These are phyloP conservation scores for Gastrodia elata DNA, from an alignment of 106 monocot genomes.

Conservation along the genomic window DNA sequence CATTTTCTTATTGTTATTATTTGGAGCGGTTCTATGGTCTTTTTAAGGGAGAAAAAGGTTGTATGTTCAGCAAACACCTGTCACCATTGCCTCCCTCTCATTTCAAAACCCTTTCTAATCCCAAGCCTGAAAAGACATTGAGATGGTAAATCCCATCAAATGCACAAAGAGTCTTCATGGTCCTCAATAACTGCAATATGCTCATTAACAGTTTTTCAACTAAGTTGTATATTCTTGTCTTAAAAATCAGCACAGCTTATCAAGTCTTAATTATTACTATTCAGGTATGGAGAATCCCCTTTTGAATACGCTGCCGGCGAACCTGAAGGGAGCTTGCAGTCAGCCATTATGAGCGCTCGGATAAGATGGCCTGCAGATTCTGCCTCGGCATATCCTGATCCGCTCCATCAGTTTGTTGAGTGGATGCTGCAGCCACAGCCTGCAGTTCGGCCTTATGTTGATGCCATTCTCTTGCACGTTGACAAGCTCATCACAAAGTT, in stretches of 20 bases:
- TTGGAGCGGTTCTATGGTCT: too few species aligned
- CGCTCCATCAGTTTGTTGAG: constrained; percentile 61
- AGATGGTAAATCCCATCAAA: too few species aligned
- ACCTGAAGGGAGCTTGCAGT: constrained; percentile 75
- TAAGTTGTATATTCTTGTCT: too few species aligned
- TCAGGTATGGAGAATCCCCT: constrained; percentile 82
- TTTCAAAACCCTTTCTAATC: too few species aligned
- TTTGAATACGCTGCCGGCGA: constrained; percentile 85
- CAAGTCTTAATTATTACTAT: not conserved
- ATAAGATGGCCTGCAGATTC: constrained; percentile 69
- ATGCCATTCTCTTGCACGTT: constrained; percentile 77
- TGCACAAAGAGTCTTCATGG: too few species aligned
- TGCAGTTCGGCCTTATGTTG: constrained; percentile 65
- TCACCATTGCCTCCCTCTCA: too few species aligned
- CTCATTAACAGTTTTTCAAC: too few species aligned
- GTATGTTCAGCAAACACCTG: too few species aligned
- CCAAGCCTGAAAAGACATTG: too few species aligned
- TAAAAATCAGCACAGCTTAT: not conserved
- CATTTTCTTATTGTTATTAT: too few species aligned
- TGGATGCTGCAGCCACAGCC: constrained; percentile 95
- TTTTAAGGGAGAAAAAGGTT: too few species aligned
- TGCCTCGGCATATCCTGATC: constrained; percentile 62
- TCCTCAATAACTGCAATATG: too few species aligned
- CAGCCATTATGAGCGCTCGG: constrained; percentile 66
- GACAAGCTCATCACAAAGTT: constrained; percentile 84